A percentile compares a stretch with the other conserved stretches of the same genome.
phyloP scores from a whole-genome alignment of 202 grass and related monocot genomes.

The Musa balbisiana region DNA sequence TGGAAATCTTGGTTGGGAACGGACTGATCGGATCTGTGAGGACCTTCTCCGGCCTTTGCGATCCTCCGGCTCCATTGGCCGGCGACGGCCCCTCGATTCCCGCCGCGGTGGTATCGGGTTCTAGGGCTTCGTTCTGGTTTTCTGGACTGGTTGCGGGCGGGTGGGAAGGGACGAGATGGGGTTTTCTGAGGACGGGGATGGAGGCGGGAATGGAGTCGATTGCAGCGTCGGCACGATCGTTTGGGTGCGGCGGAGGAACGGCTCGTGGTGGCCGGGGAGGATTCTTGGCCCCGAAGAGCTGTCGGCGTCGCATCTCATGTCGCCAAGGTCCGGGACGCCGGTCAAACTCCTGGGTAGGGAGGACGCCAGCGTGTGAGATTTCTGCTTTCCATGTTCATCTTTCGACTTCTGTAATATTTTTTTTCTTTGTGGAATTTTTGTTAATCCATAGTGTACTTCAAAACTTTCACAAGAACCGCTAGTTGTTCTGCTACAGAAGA shows the following conservation, averaged over 20 bases:
- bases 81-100: not conserved
- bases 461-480: too few species aligned
- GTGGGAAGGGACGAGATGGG: slow-evolving; percentile 21
- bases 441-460: not conserved
- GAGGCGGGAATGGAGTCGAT: slow-evolving; percentile 31
- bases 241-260: slow-evolving; percentile 70
- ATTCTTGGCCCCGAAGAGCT: slow-evolving; percentile 60
- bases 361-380: slow-evolving; percentile 70
- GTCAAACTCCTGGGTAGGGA: slow-evolving; percentile 78
- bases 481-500: not conserved
- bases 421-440: not conserved
- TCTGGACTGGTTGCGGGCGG: slow-evolving; percentile 14
- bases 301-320: slow-evolving; percentile 47
- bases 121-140: slow-evolving; percentile 2
- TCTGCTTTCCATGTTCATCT: not conserved
- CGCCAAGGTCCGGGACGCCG: slow-evolving; percentile 59
- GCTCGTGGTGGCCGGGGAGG: slow-evolving; percentile 77
- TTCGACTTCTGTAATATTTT: not conserved
- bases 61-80: not conserved
- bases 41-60: not conserved
- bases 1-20: slow-evolving; percentile 1
- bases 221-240: slow-evolving; percentile 54
- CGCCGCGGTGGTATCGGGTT: not conserved
- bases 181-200: slow-evolving; percentile 27
- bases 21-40: slow-evolving; percentile 13